Evolutionary conservation across 192 early-diverging fungal species (phyloP).

Genomic region (Coemansia sp.): DNA sequence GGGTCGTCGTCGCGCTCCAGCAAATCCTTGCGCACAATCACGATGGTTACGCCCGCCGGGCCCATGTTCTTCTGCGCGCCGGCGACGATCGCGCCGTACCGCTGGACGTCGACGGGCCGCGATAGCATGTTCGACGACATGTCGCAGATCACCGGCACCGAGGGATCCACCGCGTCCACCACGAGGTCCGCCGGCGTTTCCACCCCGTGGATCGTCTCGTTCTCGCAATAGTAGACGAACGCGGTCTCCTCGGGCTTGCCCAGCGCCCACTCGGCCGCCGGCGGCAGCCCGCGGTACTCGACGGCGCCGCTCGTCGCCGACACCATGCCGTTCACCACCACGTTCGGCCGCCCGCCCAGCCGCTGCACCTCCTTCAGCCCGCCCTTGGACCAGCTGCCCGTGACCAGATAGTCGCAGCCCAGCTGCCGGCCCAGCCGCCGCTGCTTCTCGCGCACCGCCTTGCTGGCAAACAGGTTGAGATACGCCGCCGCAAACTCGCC

Average conservation of each 20-base stretch:
- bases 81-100: slow-evolving; percentile 85
- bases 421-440: slow-evolving; percentile 40
- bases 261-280: slow-evolving; percentile 62
- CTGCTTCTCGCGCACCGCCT: slow-evolving; percentile 43
- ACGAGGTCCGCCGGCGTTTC: slow-evolving; percentile 60
- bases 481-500: slow-evolving; percentile 87
- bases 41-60: slow-evolving; percentile 88
- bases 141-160: slow-evolving; percentile 84
- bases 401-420: slow-evolving; percentile 84
- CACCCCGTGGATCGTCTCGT: slow-evolving; percentile 97
- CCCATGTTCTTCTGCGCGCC: slow-evolving; percentile 98
- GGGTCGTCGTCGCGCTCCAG: slow-evolving; percentile 55
- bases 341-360: slow-evolving; percentile 75
- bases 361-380: slow-evolving; percentile 79
- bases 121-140: slow-evolving; percentile 85
- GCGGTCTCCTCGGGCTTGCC: slow-evolving; percentile 64
- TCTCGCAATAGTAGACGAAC: slow-evolving; percentile 95
- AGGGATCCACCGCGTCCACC: slow-evolving; percentile 39
- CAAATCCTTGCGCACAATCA: slow-evolving; percentile 88
- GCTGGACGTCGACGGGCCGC: slow-evolving; percentile 71
- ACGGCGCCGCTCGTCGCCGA: slow-evolving; percentile 43
- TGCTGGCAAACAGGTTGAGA: slow-evolving; percentile 80
- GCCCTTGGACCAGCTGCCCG: slow-evolving; percentile 87
- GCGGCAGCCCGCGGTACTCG: slow-evolving; percentile 55
- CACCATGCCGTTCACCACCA: slow-evolving; percentile 70